Evolutionary conservation across 2,329 filamentous ascomycete genomes (phyloP), one percentile per base, ranked within the genome.

Genomic region (Gaeumannomyces tritici): DNA sequence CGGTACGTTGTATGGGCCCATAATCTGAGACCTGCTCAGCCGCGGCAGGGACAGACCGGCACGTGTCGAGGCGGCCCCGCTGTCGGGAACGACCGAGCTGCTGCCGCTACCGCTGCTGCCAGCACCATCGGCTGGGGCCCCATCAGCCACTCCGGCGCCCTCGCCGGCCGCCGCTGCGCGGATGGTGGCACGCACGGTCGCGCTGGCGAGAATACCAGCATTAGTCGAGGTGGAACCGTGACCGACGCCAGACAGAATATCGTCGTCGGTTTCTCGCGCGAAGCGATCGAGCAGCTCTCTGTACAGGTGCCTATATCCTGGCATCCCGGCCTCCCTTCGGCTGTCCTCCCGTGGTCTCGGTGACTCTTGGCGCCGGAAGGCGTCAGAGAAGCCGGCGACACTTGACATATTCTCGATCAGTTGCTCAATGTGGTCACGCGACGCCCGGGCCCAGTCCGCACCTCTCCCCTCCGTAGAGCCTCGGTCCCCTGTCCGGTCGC

Each of bases 11-110:
- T 51, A 51, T 51, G 42, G 42, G 18, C 18, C 21, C 18, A 51
- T n/a, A 21, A 51, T 51, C 42, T n/a, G 42, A 6, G 42, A 9
- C 42, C 42, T 51, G 42, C 42, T 51, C 18, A 51, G 6, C 21
- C 42, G 42, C 42, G 42, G 42, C 21, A 51, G 42, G 21, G 42
- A 8, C 18, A n/a, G 4, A 2, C 42, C 42, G 6, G 42, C 42
- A 51, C 42, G 42, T 51, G 42, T 51, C 6, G 86, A 86, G 1
- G 82, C 79, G 0, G 79, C 70, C 3, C 77, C 74, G 66, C 83
- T 80, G 63, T 79, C 71, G 55, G 76, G 61, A 42, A 87, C 76
- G 26, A 84, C 74, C 84, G 84, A 87, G n/a, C 80, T 81, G 42
- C 86, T 80, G 59, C 80, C 75, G 24, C 72, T 70, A 66, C 75